A percentile compares a stretch with the other conserved stretches of the same genome.
These are phyloP conservation scores for Fusarium aywerte DNA, from an alignment of 2,329 filamentous ascomycete species.

Conservation along the genomic window DNA sequence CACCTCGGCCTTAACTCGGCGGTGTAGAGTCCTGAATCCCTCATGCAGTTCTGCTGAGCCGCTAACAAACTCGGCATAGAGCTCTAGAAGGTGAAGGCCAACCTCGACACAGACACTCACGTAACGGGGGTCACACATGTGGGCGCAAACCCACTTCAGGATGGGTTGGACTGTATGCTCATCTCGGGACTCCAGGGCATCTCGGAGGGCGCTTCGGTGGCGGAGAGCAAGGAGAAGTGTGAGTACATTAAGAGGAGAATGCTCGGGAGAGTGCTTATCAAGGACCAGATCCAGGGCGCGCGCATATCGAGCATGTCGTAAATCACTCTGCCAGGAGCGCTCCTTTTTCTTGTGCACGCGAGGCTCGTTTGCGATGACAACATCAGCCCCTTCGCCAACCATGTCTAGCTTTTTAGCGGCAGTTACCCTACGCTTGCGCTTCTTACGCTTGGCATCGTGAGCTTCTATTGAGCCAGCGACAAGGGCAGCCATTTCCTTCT, in stretches of 20 bases:
- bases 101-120: conserved; percentile 85
- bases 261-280: conserved; percentile 60
- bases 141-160: conserved; percentile 81
- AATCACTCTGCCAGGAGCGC: conserved; percentile 80
- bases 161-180: conserved; percentile 84
- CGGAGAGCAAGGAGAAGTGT: conserved; percentile 86
- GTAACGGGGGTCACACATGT: conserved; percentile 85
- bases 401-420: conserved; percentile 73
- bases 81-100: conserved; percentile 81
- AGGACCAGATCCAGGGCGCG: conserved; percentile 84
- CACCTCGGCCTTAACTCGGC: conserved; percentile 78
- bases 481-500: conserved; percentile 86
- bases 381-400: conserved; percentile 84
- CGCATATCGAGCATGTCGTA: conserved; percentile 81
- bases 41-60: conserved; percentile 78
- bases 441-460: conserved; percentile 77
- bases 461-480: conserved; percentile 81
- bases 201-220: conserved; percentile 85
- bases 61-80: conserved; percentile 84
- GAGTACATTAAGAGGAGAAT: conserved; percentile 71
- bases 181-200: conserved; percentile 82
- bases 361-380: conserved; percentile 82
- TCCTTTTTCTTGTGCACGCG: conserved; percentile 66
- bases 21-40: conserved; percentile 74
- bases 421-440: conserved; percentile 69